Evolutionary conservation across 2,329 filamentous ascomycete genomes (phyloP).

Genomic region (Beauveria sp.): DNA sequence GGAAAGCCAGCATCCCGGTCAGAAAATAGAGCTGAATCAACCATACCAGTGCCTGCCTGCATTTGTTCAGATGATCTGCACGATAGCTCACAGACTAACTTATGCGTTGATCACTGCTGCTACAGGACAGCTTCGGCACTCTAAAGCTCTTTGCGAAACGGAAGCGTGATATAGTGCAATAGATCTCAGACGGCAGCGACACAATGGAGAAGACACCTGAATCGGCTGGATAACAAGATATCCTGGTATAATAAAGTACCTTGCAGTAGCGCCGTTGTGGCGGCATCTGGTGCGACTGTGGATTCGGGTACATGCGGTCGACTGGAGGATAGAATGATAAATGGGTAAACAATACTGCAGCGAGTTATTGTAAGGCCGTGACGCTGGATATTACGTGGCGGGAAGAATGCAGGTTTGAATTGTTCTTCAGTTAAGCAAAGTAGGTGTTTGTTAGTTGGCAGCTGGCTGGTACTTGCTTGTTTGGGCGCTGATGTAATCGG

Average conservation of each 20-base stretch:
- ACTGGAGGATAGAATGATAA: not conserved
- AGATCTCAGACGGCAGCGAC: not conserved
- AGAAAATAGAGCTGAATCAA: not conserved
- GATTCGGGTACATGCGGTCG: not conserved
- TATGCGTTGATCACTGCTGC: not conserved
- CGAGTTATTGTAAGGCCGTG: too few relatives aligned
- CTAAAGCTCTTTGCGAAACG: not conserved
- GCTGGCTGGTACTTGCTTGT: not conserved
- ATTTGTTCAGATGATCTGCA: not conserved
- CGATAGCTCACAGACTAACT: not conserved
- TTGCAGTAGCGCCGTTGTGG: not conserved
- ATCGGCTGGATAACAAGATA: not conserved
- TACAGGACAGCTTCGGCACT: not conserved
- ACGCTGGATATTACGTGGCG: too few relatives aligned
- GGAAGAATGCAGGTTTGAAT: too few relatives aligned
- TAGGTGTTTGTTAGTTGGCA: not conserved
- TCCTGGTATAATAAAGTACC: not conserved
- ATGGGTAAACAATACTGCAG: not conserved
- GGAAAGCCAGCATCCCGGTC: not conserved
- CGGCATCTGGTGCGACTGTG: not conserved
- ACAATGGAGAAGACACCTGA: not conserved
- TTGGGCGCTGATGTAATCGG: not conserved
- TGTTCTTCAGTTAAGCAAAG: not conserved
- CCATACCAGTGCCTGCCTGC: not conserved
- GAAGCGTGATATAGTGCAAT: not conserved